Evolutionary conservation across 2,329 filamentous ascomycete genomes (phyloP), one percentile per base, ranked within the genome.

Genomic region (Trichophyton benhamiae): DNA sequence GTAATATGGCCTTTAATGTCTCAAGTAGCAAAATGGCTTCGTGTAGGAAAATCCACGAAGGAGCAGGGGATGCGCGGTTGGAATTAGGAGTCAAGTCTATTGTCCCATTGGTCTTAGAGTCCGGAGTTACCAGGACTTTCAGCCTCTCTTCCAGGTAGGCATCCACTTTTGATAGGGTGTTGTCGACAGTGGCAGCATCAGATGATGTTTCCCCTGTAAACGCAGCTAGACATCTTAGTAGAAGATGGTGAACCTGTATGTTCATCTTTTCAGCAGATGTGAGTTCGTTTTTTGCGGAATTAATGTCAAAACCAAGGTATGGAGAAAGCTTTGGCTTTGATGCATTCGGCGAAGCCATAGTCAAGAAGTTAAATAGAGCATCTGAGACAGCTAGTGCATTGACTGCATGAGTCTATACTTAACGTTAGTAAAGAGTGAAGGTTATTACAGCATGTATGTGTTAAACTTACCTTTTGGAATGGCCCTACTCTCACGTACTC

Each of bases 11-110:
- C 63, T 76, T 76, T 36, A 77, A 63, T 1, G 73, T 72, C 60
- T 78, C 76, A 17, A 78, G 69, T 15, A 73, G 65, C 13, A 69
- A 70, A 63, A 75, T 72, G 57, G 69, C 68, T 15, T 59, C 60
- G 63, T 78, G 76, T 57, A 78, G 67, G 62, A 73, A 76, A 61
- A 70, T 66, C 76, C 76, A 78, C 2, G 72, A 72, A 1, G 75
- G 75, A 3, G 69, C 55, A 25, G 65, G 67, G 22, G 69, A 70
- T 3, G 68, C 60, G 27, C 63, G 58, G 11, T 73, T 62, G 15
- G 61, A 66, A 11, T 61, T 64, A 11, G 58, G 58, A 22, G 64
- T 49, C 42, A 66, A 38, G 20, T 59, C 53, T 25, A 65, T 61
- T 52, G 58, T 63, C n/a, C 59, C 60, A 57, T 30, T 41, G 46